phyloP scores from a whole-genome alignment of 164 flowering plant species.

The Platanus orientalis region DNA sequence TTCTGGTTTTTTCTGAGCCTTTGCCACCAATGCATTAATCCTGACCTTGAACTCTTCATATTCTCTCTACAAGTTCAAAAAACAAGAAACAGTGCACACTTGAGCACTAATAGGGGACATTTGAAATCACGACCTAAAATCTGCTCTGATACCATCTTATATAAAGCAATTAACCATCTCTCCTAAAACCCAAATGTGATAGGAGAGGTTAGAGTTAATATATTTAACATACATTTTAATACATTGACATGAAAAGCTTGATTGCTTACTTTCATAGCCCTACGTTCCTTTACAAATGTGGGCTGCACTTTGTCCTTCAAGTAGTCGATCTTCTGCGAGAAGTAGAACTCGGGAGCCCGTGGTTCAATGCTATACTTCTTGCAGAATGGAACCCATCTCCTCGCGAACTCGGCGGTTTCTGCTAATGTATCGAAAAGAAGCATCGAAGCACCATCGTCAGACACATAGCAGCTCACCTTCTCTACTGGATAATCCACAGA shows the following conservation, averaged over 20 bases:
- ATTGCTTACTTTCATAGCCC: conserved; percentile 68
- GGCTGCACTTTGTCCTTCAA: conserved; percentile 63
- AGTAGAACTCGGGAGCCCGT: conserved; percentile 58
- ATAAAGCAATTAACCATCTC: too few species aligned
- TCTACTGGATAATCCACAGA: conserved; percentile 62
- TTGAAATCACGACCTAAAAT: too few species aligned
- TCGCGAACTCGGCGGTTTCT: conserved; percentile 59
- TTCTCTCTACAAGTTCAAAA: conserved; percentile 46
- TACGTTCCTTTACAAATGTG: conserved; percentile 56
- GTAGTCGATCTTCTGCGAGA: conserved; percentile 57
- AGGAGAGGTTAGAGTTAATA: too few species aligned
- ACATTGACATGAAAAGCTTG: too few species aligned
- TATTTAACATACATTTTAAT: too few species aligned
- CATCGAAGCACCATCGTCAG: conserved; percentile 73
- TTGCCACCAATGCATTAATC: conserved; percentile 73
- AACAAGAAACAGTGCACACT: too few species aligned
- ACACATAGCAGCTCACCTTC: conserved; percentile 58
- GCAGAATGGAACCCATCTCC: conserved; percentile 88
- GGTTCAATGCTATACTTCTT: conserved; percentile 58
- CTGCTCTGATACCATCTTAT: too few species aligned
- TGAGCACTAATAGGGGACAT: too few species aligned
- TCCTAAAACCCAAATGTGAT: too few species aligned
- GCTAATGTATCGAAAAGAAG: conserved; percentile 49
- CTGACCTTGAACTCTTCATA: conserved; percentile 87
- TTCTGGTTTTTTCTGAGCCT: conserved; percentile 77